phyloP scores from a whole-genome alignment of 140 eudicot species.

The Cichorium intybus region DNA sequence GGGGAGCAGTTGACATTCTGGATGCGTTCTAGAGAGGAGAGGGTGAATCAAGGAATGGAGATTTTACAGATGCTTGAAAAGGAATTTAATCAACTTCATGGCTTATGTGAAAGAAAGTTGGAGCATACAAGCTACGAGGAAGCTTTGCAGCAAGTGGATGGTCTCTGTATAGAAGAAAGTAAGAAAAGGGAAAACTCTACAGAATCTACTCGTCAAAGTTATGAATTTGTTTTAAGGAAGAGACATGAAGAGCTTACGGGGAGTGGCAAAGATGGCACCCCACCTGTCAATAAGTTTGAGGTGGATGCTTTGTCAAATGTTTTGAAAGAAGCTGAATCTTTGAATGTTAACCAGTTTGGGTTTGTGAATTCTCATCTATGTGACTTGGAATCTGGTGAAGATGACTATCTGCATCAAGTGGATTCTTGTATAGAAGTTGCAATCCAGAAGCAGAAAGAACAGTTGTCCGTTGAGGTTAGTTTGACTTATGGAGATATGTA shows the following conservation, averaged over 20 bases:
- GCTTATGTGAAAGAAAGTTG: slow-evolving; percentile 70
- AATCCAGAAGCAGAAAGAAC: slow-evolving; percentile 89
- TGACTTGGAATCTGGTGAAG: slow-evolving; percentile 88
- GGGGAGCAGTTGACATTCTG: slow-evolving; percentile 68
- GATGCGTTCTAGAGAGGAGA: slow-evolving; percentile 66
- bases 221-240: slow-evolving; percentile 74
- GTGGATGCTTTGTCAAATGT: slow-evolving; percentile 70
- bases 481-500: neutral
- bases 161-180: slow-evolving; percentile 80
- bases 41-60: slow-evolving; percentile 63
- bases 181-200: slow-evolving; percentile 67
- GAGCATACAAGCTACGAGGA: slow-evolving; percentile 80
- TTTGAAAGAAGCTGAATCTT: slow-evolving; percentile 88
- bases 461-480: slow-evolving; percentile 81
- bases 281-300: slow-evolving; percentile 63
- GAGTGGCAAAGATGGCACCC: slow-evolving; percentile 34
- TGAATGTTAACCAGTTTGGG: slow-evolving; percentile 42
- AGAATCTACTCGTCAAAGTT: slow-evolving; percentile 60
- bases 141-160: slow-evolving; percentile 81
- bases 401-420: slow-evolving; percentile 68
- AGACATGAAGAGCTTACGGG: slow-evolving; percentile 67
- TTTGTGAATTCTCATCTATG: slow-evolving; percentile 47
- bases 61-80: slow-evolving; percentile 61
- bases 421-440: slow-evolving; percentile 81
- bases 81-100: slow-evolving; percentile 70